Evolutionary conservation across 2,329 filamentous ascomycete genomes (phyloP).

Genomic region (Lasiodiplodia gonubiensis): DNA sequence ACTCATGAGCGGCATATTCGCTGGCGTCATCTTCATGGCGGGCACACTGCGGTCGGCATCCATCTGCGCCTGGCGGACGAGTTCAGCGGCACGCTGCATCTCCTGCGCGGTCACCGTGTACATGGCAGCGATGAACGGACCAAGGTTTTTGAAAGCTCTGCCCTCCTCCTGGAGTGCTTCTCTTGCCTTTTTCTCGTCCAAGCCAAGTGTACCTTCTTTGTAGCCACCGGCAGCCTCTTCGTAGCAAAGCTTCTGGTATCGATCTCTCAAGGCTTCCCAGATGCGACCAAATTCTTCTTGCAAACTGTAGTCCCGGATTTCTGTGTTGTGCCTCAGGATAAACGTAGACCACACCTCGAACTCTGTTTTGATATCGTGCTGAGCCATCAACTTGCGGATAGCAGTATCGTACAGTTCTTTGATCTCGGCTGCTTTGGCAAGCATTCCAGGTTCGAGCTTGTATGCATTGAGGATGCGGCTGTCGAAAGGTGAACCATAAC

Average conservation of each 20-base stretch:
- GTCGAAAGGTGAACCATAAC: slow-evolving; percentile 78
- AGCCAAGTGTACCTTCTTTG: slow-evolving; percentile 56
- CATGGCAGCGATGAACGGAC: slow-evolving; percentile 82
- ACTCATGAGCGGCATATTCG: slow-evolving; percentile 83
- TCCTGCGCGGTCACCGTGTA: slow-evolving; percentile 82
- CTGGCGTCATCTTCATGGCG: slow-evolving; percentile 50
- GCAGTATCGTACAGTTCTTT: slow-evolving; percentile 80
- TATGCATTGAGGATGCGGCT: slow-evolving; percentile 71
- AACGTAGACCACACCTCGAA: slow-evolving; percentile 94
- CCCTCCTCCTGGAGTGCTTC: slow-evolving; percentile 51
- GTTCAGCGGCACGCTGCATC: slow-evolving; percentile 63
- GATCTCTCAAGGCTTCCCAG: slow-evolving; percentile 67
- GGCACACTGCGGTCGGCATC: slow-evolving; percentile 48
- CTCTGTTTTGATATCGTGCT: slow-evolving; percentile 82
- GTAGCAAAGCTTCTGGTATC: slow-evolving; percentile 71
- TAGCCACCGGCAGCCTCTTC: slow-evolving; percentile 64
- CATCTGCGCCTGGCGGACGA: slow-evolving; percentile 50
- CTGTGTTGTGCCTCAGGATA: slow-evolving; percentile 73
- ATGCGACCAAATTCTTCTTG: slow-evolving; percentile 81
- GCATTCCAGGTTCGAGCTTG: slow-evolving; percentile 58
- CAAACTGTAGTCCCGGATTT: slow-evolving; percentile 81
- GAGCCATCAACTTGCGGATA: slow-evolving; percentile 80
- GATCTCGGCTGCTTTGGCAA: slow-evolving; percentile 66
- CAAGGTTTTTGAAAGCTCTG: slow-evolving; percentile 63
- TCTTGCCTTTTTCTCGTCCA: background rate